Percentiles rank a stretch among this genome's conserved stretches.
phyloP scores from a whole-genome alignment of 441 rosid genomes.

The Arabidopsis lyrata region DNA sequence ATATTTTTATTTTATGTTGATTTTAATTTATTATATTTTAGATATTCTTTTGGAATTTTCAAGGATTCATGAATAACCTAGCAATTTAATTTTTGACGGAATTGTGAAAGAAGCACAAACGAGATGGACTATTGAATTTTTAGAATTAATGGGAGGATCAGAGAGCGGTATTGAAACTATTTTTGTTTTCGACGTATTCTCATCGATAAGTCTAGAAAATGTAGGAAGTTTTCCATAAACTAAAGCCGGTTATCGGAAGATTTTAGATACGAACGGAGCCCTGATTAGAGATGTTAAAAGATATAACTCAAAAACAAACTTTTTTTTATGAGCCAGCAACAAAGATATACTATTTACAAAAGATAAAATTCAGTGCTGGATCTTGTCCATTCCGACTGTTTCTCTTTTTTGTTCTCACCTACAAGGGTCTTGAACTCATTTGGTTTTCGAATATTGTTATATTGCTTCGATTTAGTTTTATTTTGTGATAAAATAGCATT shows the following conservation, averaged over 20 bases:
- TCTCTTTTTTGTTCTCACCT: not conserved
- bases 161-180: too few species aligned
- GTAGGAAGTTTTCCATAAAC: too few species aligned
- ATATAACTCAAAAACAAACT: too few species aligned
- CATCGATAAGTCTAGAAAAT: too few species aligned
- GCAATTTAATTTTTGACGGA: not conserved
- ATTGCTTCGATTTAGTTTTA: not conserved
- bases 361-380: not conserved
- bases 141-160: too few species aligned
- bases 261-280: too few species aligned
- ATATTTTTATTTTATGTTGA: too few species aligned
- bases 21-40: too few species aligned
- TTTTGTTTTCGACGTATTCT: too few species aligned
- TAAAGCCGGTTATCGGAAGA: too few species aligned
- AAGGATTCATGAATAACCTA: not conserved
- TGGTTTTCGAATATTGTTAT: not conserved
- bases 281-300: too few species aligned
- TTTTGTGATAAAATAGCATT: not conserved
- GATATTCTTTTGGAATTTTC: not conserved
- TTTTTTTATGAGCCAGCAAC: not conserved
- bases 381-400: not conserved
- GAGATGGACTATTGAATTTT: not conserved
- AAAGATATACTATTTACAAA: not conserved
- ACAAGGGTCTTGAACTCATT: not conserved
- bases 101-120: too few species aligned